Evolutionary conservation across 331 rosid genomes (phyloP), one percentile per base, ranked within the genome.

Genomic region (Quercus lobata): DNA sequence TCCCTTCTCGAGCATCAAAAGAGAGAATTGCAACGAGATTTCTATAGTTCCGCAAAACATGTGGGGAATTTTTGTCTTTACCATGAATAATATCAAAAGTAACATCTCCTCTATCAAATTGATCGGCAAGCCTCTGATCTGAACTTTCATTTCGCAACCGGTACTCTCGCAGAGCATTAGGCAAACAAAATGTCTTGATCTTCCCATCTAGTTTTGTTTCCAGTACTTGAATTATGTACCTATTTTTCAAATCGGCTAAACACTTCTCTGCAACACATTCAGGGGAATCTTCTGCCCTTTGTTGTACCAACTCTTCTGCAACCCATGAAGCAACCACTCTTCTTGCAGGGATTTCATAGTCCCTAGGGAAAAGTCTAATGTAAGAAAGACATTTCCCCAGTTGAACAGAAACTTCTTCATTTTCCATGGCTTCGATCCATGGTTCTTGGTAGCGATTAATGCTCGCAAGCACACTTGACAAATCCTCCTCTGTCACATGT

Each of bases 1-100:
- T 49, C 71, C 88, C 86, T 83, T 84, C 86, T 74, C 83, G 58
- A 19, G 27, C 60, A 71, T 84, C 90, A 84, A 87, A 79, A 65
- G 25, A 76, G 14, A 79, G 22, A 65, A 74, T 16, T 41, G 49
- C 0, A 8, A 1, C 0, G 3, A 8, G 12, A 41, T 41, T 0
- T 41, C 0, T 9, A 41, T 41, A 41, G 0, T 7, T 2, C 1
- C 0, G 49, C 49, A 41, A 41, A 41, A 0, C 10, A 7, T 0
- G 0, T 41, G 2, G 0, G 10, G 49, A 41, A 41, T 7, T 2
- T 41, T 2, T 8, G 11, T 0, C 0, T 41, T 41, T 1, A 7
- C 49, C 49, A 41, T 25, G 27, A 25, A 25, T 25, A 25, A 25
- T 1, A 1, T 25, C 1, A 1, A 25, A 25, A 25, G 27, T 1